phyloP scores from a whole-genome alignment of 2,329 filamentous ascomycete genomes.

The Talaromyces verruculosus region DNA sequence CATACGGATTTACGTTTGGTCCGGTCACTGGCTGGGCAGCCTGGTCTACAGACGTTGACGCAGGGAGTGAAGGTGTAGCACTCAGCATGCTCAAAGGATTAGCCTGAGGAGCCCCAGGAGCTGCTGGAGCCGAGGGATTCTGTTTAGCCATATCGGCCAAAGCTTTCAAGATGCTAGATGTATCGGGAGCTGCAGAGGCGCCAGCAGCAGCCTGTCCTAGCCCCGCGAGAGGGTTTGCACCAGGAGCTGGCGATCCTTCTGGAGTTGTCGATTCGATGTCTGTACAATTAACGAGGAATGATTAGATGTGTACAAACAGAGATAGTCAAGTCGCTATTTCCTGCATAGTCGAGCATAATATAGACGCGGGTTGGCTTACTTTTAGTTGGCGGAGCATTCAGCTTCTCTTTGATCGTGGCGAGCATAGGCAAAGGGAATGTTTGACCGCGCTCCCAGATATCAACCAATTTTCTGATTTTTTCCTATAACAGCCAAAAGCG shows the following conservation, averaged over 20 bases:
- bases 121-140: conserved; percentile 56
- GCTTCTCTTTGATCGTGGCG: conserved; percentile 75
- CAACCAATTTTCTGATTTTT: conserved; percentile 91
- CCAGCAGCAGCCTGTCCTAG: conserved; percentile 30
- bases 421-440: conserved; percentile 85
- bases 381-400: conserved; percentile 61
- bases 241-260: conserved; percentile 52
- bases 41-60: conserved; percentile 48
- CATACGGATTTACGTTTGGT: conserved; percentile 60
- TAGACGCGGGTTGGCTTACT: conserved; percentile 56
- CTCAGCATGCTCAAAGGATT: conserved; percentile 53
- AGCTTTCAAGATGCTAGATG: conserved; percentile 70
- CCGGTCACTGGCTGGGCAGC: conserved; percentile 43
- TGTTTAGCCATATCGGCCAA: conserved; percentile 79
- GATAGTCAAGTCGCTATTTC: not conserved
- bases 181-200: conserved; percentile 52
- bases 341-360: conserved; percentile 1
- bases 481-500: conserved; percentile 63
- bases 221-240: conserved; percentile 42
- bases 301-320: not conserved
- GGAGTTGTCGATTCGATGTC: conserved; percentile 69
- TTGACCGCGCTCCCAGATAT: conserved; percentile 95
- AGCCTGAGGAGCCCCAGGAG: conserved; percentile 38
- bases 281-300: conserved; percentile 37
- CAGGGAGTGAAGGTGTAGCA: conserved; percentile 37